Percentiles rank a stretch among this genome's conserved stretches.
Evolutionary conservation across 1,284 basidiomycete species (phyloP).

Genomic region (Trametes hirsuta): DNA sequence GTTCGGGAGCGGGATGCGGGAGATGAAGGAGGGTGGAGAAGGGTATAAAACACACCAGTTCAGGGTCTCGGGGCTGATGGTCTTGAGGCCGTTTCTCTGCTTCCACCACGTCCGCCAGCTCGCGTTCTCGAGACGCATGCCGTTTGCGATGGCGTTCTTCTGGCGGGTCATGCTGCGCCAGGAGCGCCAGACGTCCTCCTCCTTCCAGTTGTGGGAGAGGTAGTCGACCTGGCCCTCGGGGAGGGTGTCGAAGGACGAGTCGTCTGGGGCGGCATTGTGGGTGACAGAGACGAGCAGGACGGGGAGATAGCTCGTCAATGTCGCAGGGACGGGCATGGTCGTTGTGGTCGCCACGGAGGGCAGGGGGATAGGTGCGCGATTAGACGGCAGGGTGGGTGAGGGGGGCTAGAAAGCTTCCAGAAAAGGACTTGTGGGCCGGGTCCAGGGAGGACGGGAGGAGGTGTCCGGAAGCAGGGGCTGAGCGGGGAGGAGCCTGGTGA

Average conservation of each 20-base stretch:
- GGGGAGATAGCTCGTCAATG: constrained; percentile 61
- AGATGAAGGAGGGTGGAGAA: constrained; percentile 16
- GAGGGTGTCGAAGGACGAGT: constrained; percentile 64
- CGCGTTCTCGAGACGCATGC: constrained; percentile 94
- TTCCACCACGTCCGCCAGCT: constrained; percentile 99
- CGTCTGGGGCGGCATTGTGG: constrained; percentile 62
- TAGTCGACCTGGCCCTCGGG: constrained; percentile 81
- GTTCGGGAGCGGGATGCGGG: constrained; percentile 22
- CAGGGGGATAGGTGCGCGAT: background rate
- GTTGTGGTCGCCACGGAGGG: constrained; percentile 16
- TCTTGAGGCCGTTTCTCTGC: constrained; percentile 95
- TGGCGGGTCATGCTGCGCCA: constrained; percentile 99
- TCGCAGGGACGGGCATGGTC: constrained; percentile 34
- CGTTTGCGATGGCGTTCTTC: constrained; percentile 98
- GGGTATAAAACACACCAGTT: constrained; percentile 79
- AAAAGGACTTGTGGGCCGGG: constrained; percentile 8
- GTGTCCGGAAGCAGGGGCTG: constrained; percentile 7
- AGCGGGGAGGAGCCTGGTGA: constrained; percentile 13
- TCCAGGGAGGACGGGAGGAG: constrained; percentile 20
- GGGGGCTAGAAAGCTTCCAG: constrained; percentile 5
- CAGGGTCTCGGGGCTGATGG: constrained; percentile 94
- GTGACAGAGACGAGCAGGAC: constrained; percentile 67
- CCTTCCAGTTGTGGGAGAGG: constrained; percentile 93
- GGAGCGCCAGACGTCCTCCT: constrained; percentile 98
- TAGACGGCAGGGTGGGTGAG: constrained; percentile 3